These are phyloP conservation scores for Solanum stenotomum DNA, from an alignment of 257 asterid species.

Conservation along the genomic window DNA sequence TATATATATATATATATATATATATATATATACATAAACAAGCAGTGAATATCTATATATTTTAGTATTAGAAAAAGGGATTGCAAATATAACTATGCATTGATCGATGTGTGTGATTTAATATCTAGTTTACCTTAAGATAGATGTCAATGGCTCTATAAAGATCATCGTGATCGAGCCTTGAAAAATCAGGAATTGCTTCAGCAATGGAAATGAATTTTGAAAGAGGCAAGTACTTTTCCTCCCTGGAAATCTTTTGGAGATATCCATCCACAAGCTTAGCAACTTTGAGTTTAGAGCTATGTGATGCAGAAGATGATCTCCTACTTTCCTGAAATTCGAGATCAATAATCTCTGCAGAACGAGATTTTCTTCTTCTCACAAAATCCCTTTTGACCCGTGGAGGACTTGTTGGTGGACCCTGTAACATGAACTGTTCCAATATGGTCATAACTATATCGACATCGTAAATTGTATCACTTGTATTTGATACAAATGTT, in stretches of 20 bases:
- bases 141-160: constrained; percentile 77
- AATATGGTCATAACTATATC: constrained; percentile 48
- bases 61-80: neutral
- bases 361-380: constrained; percentile 64
- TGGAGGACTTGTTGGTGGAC: constrained; percentile 73
- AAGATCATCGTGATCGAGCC: constrained; percentile 82
- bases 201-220: constrained; percentile 64
- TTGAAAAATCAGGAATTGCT: constrained; percentile 58
- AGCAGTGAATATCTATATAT: neutral
- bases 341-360: constrained; percentile 57
- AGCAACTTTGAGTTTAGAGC: constrained; percentile 69
- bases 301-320: constrained; percentile 73
- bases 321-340: constrained; percentile 71
- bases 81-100: neutral
- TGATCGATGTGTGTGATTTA: neutral
- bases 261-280: constrained; percentile 71
- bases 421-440: constrained; percentile 62
- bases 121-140: constrained; percentile 48
- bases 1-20: neutral
- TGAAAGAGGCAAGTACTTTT: constrained; percentile 31
- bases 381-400: constrained; percentile 33
- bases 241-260: constrained; percentile 53
- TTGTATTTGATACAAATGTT: constrained; percentile 23
- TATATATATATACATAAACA: neutral
- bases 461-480: constrained; percentile 38